phyloP scores from a whole-genome alignment of 139 green algal species.

The Coelastrella sp. region DNA sequence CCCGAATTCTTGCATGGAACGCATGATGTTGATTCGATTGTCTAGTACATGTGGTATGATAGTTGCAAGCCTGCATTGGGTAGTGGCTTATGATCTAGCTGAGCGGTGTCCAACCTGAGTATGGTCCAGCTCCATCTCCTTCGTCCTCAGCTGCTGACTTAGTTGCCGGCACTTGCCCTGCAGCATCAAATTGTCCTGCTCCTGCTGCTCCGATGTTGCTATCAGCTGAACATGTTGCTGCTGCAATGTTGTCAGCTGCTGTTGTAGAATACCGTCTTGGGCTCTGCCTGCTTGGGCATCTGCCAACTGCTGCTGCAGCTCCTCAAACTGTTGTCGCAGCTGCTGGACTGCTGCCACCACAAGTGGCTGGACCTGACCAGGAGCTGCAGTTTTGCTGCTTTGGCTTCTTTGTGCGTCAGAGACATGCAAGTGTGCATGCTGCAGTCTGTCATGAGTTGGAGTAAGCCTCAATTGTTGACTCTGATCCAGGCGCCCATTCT shows the following conservation, averaged over 20 bases:
- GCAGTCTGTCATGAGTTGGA: no score
- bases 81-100: no score
- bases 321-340: neutral
- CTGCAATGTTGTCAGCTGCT: neutral
- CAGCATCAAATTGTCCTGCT: neutral
- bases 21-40: no score
- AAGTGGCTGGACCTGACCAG: constrained; percentile 17
- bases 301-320: constrained; percentile 15
- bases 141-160: neutral
- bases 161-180: neutral
- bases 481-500: no score
- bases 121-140: constrained; percentile 18
- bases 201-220: neutral
- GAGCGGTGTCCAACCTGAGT: neutral
- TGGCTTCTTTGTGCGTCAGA: no score
- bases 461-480: no score
- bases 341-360: constrained; percentile 24
- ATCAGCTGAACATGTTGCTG: constrained; percentile 28
- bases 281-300: neutral
- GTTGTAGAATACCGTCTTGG: neutral
- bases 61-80: no score
- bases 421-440: no score
- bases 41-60: no score
- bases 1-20: no score
- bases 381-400: no score